Evolutionary conservation across 2,329 filamentous ascomycete species (phyloP), one percentile per base, ranked within the genome.

Genomic region (Orbilia brochopaga): DNA sequence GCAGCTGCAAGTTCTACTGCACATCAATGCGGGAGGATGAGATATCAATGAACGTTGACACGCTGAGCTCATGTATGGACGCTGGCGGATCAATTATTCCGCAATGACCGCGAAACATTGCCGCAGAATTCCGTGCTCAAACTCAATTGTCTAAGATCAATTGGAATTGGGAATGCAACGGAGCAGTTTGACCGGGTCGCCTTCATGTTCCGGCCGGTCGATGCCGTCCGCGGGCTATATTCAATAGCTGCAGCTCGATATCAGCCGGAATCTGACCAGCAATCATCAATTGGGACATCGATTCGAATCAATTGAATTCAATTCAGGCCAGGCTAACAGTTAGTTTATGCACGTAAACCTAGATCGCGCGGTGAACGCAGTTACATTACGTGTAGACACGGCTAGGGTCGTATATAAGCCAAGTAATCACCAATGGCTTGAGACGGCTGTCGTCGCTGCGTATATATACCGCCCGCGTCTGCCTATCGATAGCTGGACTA

Each of bases 251-350:
- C 60, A 72, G 56, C 60, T 72, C 53, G 55, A 51, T 15, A 65
- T 72, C 60, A 60, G 67, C 67, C 60, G 67, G 59, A 64, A 59
- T 64, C 53, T 60, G 48, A 30, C 44, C 44, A 19, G 44, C 24
- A 23, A 8, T 32, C 8, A 32, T 53, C 50, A 11, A 32, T 32
- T 35, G 21, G 50, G 46, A 51, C 17, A 51, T 51, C 42, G 19
- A 54, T n/a, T 11, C 40, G 27, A 48, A 37, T 37, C 8, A 17
- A 19, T 21, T 19, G 15, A 8, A 17, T 7, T 5, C 40, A 15
- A 48, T 10, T 19, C 44, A 48, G 44, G 27, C 27, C 44, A 10
- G 44, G 17, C 44, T 23, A 19, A 11, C 27, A 32, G 27, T 32
- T 32, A 8, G n/a, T n/a, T n/a, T n/a, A n/a, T n/a, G n/a, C n/a